These are phyloP conservation scores for Tolypocladium endophyticum DNA, from an alignment of 2,329 filamentous ascomycete genomes.

Conservation along the genomic window DNA sequence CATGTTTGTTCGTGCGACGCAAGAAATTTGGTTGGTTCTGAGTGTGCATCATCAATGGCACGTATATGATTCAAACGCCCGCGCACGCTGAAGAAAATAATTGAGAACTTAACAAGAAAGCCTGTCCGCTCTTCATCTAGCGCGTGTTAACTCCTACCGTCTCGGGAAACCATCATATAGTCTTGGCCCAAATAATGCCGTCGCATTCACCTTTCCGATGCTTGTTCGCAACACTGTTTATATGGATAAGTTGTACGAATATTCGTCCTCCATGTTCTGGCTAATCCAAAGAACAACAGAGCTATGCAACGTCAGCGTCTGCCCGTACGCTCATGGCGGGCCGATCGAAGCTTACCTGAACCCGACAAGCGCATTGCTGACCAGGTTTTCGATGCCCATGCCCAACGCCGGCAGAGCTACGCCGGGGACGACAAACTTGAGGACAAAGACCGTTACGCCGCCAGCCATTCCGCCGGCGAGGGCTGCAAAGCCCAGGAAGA, in stretches of 20 bases:
- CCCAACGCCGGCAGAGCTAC: constrained; percentile 49
- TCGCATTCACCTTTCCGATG: not conserved
- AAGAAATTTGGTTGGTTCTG: not conserved
- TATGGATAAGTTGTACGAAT: constrained; percentile 56
- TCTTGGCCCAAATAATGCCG: not conserved
- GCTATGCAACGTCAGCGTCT: constrained; percentile 23
- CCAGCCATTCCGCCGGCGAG: constrained; percentile 59
- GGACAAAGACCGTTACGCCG: constrained; percentile 56
- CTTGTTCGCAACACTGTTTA: not conserved
- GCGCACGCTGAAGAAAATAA: not conserved
- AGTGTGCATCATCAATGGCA: not conserved
- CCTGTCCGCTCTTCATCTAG: not conserved
- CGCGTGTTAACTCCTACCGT: not conserved
- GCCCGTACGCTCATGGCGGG: not conserved
- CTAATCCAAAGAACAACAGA: constrained; percentile 57
- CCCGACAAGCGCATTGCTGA: constrained; percentile 53
- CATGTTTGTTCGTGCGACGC: not conserved
- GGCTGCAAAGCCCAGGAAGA: constrained; percentile 56
- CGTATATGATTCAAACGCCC: not conserved
- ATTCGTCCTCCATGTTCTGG: constrained; percentile 66
- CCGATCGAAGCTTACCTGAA: constrained; percentile 35
- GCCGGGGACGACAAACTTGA: constrained; percentile 50
- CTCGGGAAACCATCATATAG: not conserved
- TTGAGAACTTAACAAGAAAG: not conserved
- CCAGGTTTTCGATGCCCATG: constrained; percentile 58